Evolutionary conservation across 78 protist species (phyloP).

Genomic region (Ministeria vibrans): DNA sequence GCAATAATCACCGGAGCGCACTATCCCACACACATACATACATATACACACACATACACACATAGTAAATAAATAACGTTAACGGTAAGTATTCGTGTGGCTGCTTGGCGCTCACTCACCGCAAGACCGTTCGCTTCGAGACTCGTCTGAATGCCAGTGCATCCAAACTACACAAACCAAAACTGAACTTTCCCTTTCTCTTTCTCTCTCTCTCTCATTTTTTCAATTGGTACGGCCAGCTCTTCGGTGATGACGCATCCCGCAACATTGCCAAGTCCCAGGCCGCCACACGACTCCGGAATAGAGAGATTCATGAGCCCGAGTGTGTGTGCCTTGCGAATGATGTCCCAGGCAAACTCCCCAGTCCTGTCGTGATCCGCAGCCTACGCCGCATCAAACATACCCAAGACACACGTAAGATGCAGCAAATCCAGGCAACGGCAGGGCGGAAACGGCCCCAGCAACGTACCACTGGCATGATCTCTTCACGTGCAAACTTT

Average conservation of each 20-base stretch:
- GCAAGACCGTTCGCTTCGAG: constrained; percentile 44
- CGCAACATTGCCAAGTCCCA: constrained; percentile 19
- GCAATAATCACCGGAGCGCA: constrained; percentile 42
- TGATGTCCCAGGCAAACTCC: constrained; percentile 18
- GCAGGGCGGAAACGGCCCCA: neutral
- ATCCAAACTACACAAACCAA: too few relatives aligned
- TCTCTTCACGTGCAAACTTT: constrained; percentile 24
- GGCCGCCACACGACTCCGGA: constrained; percentile 40
- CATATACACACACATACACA: too few relatives aligned
- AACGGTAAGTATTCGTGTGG: too few relatives aligned
- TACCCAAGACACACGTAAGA: neutral
- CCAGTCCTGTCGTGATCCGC: constrained; percentile 29
- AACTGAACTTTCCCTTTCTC: too few relatives aligned
- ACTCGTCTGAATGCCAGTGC: constrained; percentile 42
- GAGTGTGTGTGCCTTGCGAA: constrained; percentile 34
- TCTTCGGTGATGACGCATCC: constrained; percentile 28
- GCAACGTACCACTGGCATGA: constrained; percentile 12
- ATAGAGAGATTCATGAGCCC: constrained; percentile 34
- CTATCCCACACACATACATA: too few relatives aligned
- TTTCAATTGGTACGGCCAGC: too few relatives aligned
- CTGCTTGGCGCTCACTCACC: too few relatives aligned
- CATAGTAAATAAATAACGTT: too few relatives aligned
- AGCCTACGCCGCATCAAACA: neutral
- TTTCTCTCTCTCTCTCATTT: too few relatives aligned
- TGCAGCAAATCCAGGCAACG: neutral